These are phyloP conservation scores for Tolypocladium cylindrosporum DNA, from an alignment of 2,329 filamentous ascomycete species.

Conservation along the genomic window DNA sequence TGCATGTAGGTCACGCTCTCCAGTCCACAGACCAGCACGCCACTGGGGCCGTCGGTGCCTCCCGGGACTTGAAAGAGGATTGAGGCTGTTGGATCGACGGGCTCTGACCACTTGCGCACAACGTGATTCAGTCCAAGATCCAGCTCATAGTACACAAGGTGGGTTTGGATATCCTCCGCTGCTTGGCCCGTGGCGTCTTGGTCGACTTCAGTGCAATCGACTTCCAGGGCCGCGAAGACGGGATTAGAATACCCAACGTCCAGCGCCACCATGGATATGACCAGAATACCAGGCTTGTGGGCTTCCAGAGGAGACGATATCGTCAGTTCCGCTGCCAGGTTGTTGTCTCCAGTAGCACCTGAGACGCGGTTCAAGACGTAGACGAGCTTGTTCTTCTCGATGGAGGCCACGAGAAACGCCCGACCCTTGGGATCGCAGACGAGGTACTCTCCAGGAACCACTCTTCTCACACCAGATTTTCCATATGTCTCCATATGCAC, in stretches of 20 bases:
- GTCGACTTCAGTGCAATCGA: conserved; percentile 86
- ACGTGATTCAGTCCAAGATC: conserved; percentile 96
- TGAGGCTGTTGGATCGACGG: conserved; percentile 80
- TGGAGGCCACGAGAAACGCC: conserved; percentile 85
- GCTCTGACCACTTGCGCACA: conserved; percentile 90
- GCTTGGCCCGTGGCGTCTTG: conserved; percentile 82
- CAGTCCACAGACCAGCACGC: conserved; percentile 88
- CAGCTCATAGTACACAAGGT: conserved; percentile 93
- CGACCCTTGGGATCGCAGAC: conserved; percentile 92
- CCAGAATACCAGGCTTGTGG: conserved; percentile 83
- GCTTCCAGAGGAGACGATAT: conserved; percentile 97
- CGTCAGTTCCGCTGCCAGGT: conserved; percentile 54
- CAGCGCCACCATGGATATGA: conserved; percentile 77
- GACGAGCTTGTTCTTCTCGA: conserved; percentile 99
- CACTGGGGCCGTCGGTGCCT: conserved; percentile 85
- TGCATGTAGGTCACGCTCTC: conserved; percentile 97
- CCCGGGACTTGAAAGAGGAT: conserved; percentile 93
- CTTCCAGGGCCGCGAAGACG: conserved; percentile 87
- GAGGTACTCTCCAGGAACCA: conserved; percentile 91
- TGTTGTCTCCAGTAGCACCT: conserved; percentile 31
- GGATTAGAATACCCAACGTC: conserved; percentile 97
- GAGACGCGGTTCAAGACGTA: conserved; percentile 95
- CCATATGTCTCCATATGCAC: conserved; percentile 96
- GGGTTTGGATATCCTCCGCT: conserved; percentile 73
- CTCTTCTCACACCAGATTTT: conserved; percentile 88